Conservation (phyloP, 139 green algal genomes). For the Picochlorum sp. region DNA sequence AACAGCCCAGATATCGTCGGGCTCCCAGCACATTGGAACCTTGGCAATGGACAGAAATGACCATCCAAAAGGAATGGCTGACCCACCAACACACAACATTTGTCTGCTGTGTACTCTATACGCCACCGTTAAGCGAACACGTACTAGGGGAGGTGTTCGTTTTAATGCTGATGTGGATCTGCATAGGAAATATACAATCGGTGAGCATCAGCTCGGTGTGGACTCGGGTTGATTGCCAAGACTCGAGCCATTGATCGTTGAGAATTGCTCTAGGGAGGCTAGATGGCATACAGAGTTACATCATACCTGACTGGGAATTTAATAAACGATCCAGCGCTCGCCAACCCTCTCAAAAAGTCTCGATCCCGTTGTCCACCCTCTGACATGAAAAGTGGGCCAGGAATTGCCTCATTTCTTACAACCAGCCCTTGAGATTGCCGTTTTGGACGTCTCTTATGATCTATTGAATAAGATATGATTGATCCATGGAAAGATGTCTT, state of each 20-base stretch:
- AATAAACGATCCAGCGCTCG: neutral
- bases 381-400: constrained; percentile 3
- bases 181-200: neutral
- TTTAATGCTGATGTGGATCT: constrained; percentile 1
- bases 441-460: too few species aligned
- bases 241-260: too few species aligned
- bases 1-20: constrained; percentile 68
- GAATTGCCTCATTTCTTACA: neutral
- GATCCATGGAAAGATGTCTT: too few species aligned
- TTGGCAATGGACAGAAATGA: constrained; percentile 88
- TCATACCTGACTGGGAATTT: constrained; percentile 1
- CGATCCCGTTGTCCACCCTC: neutral
- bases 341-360: constrained; percentile 1
- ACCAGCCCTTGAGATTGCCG: too few species aligned
- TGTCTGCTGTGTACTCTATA: constrained; percentile 81
- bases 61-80: constrained; percentile 76
- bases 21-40: constrained; percentile 81
- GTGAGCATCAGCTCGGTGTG: too few species aligned
- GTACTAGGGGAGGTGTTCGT: constrained; percentile 35
- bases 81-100: constrained; percentile 82
- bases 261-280: too few species aligned
- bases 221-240: too few species aligned
- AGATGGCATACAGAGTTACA: neutral
- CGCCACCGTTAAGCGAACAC: constrained; percentile 63
- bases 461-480: too few species aligned